These are phyloP conservation scores for Yamadazyma jaroonii DNA, from an alignment of 1,139 yeast species.

Conservation along the genomic window DNA sequence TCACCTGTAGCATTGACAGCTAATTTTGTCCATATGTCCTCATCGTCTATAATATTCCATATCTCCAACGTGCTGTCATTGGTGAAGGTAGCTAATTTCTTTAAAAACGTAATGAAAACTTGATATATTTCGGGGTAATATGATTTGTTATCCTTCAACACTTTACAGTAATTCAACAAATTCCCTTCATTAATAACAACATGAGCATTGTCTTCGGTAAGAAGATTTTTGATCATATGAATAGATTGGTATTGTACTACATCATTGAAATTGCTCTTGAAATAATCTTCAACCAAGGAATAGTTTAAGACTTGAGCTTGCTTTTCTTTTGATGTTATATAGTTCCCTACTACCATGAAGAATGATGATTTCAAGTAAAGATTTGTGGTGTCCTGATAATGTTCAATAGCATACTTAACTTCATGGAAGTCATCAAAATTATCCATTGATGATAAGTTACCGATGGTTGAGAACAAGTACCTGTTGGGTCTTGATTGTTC, in stretches of 20 bases:
- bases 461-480: conserved; percentile 34
- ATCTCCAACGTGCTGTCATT: conserved; percentile 14
- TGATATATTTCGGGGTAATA: conserved; percentile 36
- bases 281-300: conserved; percentile 22
- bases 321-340: conserved; percentile 21
- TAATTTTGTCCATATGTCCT: conserved; percentile 10
- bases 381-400: conserved; percentile 12
- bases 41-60: conserved; percentile 18
- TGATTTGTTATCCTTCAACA: conserved; percentile 31
- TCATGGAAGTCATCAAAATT: conserved; percentile 12
- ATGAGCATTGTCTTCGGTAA: conserved; percentile 17
- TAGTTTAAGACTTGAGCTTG: conserved; percentile 14
- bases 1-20: conserved; percentile 4
- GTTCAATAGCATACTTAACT: conserved; percentile 10
- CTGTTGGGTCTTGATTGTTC: conserved; percentile 14
- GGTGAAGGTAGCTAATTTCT: conserved; percentile 23
- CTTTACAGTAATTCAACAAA: conserved; percentile 23
- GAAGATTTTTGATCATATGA: conserved; percentile 34
- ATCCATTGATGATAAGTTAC: conserved; percentile 33
- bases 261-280: conserved; percentile 27
- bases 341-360: conserved; percentile 37
- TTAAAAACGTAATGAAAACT: conserved; percentile 28
- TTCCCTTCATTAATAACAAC: conserved; percentile 8
- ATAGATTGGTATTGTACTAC: conserved; percentile 39
- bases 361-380: conserved; percentile 29